Evolutionary conservation across 257 asterid species (phyloP).

Genomic region (Ligustrum vulgare): DNA sequence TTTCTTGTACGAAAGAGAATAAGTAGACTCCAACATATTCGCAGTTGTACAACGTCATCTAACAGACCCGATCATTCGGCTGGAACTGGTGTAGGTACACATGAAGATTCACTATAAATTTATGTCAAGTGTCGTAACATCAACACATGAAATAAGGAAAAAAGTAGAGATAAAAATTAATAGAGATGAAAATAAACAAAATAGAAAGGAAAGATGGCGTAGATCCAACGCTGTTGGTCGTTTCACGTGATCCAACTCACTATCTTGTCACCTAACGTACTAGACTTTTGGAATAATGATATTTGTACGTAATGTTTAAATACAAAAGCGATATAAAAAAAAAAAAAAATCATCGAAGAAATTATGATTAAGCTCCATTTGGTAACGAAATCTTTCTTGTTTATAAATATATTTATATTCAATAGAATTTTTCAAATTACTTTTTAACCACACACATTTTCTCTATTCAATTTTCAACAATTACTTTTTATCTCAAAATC

Average conservation of each 20-base stretch:
- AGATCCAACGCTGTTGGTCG: conserved; percentile 30
- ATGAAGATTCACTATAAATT: background rate
- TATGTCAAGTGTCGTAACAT: background rate
- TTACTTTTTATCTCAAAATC: too few species aligned
- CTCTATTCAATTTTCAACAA: too few species aligned
- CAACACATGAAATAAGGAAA: background rate
- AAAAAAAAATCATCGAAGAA: too few species aligned
- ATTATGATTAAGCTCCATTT: too few species aligned
- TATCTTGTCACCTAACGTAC: conserved; percentile 12
- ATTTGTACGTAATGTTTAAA: too few species aligned
- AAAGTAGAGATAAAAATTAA: background rate
- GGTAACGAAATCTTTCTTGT: too few species aligned
- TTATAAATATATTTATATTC: too few species aligned
- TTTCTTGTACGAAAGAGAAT: too few species aligned
- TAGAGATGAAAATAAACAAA: background rate
- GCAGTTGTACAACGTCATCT: background rate
- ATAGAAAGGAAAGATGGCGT: conserved; percentile 22
- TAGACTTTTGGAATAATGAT: background rate
- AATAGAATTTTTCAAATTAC: too few species aligned
- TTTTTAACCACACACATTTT: too few species aligned
- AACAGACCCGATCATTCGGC: background rate
- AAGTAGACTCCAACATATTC: background rate
- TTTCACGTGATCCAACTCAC: conserved; percentile 41
- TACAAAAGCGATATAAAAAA: too few species aligned
- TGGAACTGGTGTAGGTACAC: background rate